Conservation (phyloP, 2,329 filamentous ascomycete genomes). For the Ceratocystis alfenasii region DNA sequence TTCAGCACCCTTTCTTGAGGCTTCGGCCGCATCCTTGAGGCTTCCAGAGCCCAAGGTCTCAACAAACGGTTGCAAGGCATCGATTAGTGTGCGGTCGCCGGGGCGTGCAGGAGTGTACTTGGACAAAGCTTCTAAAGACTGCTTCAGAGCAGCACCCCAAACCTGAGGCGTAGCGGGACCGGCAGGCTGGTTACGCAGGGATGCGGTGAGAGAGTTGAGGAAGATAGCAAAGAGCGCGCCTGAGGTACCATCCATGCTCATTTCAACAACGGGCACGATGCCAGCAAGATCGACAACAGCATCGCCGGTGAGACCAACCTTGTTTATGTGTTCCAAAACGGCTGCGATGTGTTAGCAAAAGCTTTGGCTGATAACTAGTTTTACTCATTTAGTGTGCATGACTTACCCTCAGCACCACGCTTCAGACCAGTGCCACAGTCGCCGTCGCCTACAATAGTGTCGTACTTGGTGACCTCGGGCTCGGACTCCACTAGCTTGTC, state of each 20-base stretch:
- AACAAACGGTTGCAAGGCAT: slow-evolving; percentile 82
- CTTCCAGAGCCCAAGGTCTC: slow-evolving; percentile 56
- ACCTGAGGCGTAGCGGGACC: slow-evolving; percentile 33
- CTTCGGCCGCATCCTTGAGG: slow-evolving; percentile 60
- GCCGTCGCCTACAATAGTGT: slow-evolving; percentile 78
- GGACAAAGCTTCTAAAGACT: slow-evolving; percentile 57
- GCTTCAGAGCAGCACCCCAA: slow-evolving; percentile 55
- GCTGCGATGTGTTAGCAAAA: slow-evolving; percentile 32
- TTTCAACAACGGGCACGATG: slow-evolving; percentile 45
- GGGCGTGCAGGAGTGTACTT: slow-evolving; percentile 82
- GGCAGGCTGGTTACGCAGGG: slow-evolving; percentile 35
- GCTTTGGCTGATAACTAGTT: not conserved
- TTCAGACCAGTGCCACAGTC: slow-evolving; percentile 81
- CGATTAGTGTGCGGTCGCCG: slow-evolving; percentile 81
- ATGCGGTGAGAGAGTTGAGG: slow-evolving; percentile 69
- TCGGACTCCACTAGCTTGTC: slow-evolving; percentile 53
- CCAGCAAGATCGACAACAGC: slow-evolving; percentile 41
- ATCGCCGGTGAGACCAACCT: slow-evolving; percentile 39
- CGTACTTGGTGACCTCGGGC: slow-evolving; percentile 59
- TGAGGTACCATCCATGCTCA: slow-evolving; percentile 49
- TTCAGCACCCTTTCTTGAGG: slow-evolving; percentile 63
- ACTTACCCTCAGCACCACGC: slow-evolving; percentile 64
- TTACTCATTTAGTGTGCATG: not conserved
- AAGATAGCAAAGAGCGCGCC: slow-evolving; percentile 65
- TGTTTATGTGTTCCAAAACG: slow-evolving; percentile 39